Base-by-base conservation (phyloP, 2,329 filamentous ascomycete genomes). In the Colletotrichum trifolii region DNA sequence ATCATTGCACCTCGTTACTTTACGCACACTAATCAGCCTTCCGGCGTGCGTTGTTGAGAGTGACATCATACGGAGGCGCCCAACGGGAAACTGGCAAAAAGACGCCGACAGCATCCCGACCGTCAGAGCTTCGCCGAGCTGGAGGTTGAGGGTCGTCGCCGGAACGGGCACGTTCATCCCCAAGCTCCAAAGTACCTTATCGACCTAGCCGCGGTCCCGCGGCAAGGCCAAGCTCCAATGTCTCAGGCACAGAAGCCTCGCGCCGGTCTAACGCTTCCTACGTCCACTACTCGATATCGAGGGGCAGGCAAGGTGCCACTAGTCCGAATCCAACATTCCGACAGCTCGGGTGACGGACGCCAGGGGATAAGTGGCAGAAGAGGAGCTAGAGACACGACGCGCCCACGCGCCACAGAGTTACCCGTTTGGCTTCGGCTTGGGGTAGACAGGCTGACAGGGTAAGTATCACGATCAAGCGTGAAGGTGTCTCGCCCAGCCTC, bases 261-360 rank as follows among this genome's bases (percentile, higher is more conserved):
- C 63, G 47, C 47, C 13, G 15, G 58, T 39, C 62, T 56, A 65
- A 65, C 52, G 62, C 52, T 50, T 52, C 50, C 25, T 56, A 43
- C 43, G 13, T 48, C 25, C 39, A 39, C 57, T 52, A 47, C 48
- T 13, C 42, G 45, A 15, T 42, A 13, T 61, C 52, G 57, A 62
- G 62, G 62, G 62, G 62, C 50, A 57, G 58, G 40, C 35, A 56
- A 40, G 58, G 35, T 13, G 59, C 36, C 39, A 66, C 63, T 63
- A 66, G 59, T n/a, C 63, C 42, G 42, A 57, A 54, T 53, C 33
- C 63, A 66, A 53, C 63, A 66, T 66, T 63, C 63, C 63, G 52
- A 38, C 58, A 66, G 59, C 53, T 57, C 53, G 59, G 62, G 42
- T 57, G 38, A 57, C 40, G 36, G 63, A 47, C 33, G 47, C 58